Base-by-base conservation (phyloP, 1,284 basidiomycete genomes). In the Trametes pubescens region DNA sequence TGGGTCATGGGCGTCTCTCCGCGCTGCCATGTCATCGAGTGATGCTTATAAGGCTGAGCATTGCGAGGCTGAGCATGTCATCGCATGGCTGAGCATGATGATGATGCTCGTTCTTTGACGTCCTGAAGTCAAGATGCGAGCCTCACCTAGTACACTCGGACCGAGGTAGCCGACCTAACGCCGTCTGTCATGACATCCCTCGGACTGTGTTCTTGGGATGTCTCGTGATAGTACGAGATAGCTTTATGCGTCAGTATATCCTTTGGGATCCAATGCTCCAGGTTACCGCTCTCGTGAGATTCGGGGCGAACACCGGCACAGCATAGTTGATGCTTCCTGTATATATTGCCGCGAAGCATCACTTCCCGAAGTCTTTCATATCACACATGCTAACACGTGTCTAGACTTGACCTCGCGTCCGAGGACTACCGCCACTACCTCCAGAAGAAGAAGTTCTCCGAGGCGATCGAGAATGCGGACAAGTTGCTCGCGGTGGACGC, bases 401-500 rank as follows among this genome's bases (percentile, higher is more conserved):
- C 24, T 11, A 93, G 91, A 72, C 74, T 93, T 62, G 82, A 86
- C 69, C 69, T 81, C 47, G 88, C 86, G 26, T 85, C 89, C 5
- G 82, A 86, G 60, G 82, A 80, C 22, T 93, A 90, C 69, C 83
- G 89, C 59, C 82, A 83, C 69, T 79, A 79, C 11, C 76, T 93
- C 11, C 81, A 85, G 18, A 92, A 91, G 82, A 92, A 88, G 79
- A 89, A 86, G 70, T 78, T 83, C 4, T 84, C 80, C n/a, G 80
- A 82, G 18, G 84, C 81, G 1, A 77, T 88, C 2, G 85, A 85
- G 37, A 85, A 86, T 61, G 74, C 80, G 1, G 88, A 87, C 66
- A 91, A 92, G 73, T 78, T 91, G 35, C 77, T 92, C 24, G 86
- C 90, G 0, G 80, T 93, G 32, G 94, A 95, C 71, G 86, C 88